Conservation (phyloP, 2,329 filamentous ascomycete species). For the Berkeleyomyces basicola region DNA sequence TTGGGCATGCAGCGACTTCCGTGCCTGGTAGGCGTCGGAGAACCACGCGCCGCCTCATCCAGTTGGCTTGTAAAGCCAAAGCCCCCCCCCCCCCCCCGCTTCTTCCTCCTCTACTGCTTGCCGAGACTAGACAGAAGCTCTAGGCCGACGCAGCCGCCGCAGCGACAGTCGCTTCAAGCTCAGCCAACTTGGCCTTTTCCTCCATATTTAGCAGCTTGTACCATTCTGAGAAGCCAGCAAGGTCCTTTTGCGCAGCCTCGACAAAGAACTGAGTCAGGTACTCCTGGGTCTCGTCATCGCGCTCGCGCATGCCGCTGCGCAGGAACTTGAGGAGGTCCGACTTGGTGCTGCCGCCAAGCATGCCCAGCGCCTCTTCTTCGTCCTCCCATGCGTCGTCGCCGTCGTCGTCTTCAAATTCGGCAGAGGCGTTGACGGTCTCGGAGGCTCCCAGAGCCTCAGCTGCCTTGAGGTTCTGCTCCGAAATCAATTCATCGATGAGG, state of each 20-base stretch:
- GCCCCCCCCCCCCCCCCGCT: not conserved
- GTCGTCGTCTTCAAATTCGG: slow-evolving; percentile 34
- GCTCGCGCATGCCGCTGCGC: slow-evolving; percentile 45
- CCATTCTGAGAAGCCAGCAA: slow-evolving; percentile 39
- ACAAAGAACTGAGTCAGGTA: slow-evolving; percentile 75
- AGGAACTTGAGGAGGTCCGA: slow-evolving; percentile 67
- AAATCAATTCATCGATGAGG: slow-evolving; percentile 76
- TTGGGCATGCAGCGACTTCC: no score
- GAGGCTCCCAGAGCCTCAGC: slow-evolving; percentile 46
- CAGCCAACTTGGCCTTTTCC: slow-evolving; percentile 39
- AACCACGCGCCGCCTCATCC: no score
- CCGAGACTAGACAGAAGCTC: no score
- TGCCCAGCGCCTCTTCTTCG: slow-evolving; percentile 74
- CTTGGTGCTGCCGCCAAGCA: slow-evolving; percentile 52
- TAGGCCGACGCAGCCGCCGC: slow-evolving; percentile 3
- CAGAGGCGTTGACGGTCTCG: slow-evolving; percentile 42
- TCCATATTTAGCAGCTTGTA: slow-evolving; percentile 37
- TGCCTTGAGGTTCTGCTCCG: slow-evolving; percentile 50
- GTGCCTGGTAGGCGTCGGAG: no score
- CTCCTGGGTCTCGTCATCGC: slow-evolving; percentile 79
- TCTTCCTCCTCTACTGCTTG: slow-evolving; percentile 1
- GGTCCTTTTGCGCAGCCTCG: slow-evolving; percentile 36
- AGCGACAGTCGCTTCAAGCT: slow-evolving; percentile 27
- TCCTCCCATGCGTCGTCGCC: slow-evolving; percentile 62
- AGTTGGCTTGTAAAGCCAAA: no score